Base-by-base conservation (phyloP, 2,329 filamentous ascomycete species). In the Periconia sp. region DNA sequence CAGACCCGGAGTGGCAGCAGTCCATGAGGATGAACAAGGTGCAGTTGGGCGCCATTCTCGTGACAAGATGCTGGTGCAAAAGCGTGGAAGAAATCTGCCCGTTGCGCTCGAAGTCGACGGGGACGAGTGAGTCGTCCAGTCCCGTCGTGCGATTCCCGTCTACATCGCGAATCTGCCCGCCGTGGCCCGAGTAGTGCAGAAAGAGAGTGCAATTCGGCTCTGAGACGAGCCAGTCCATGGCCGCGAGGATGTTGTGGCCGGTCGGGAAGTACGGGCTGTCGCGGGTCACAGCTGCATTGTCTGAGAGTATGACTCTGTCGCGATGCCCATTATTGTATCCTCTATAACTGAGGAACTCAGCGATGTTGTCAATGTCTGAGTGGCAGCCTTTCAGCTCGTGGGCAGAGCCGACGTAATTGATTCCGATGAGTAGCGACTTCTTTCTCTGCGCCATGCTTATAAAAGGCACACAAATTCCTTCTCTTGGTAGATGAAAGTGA, bases 1-100 rank as follows among this genome's bases (percentile, higher is more conserved):
- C 81, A 1, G 79, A 82, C 21, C 81, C 81, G 2, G 78, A 81
- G 61, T 84, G 82, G 55, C 82, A 85, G 63, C 81, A 84, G 59
- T 85, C 82, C 54, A 85, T 78, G 19, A 84, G 65, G 50, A 82
- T 74, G 56, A 80, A 81, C 11, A 83, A 69, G 1, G 76, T 76
- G 49, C 75, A 77, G 10, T 66, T 71, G 0, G 77, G 72, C 16
- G 78, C 73, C 62, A 84, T 69, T 1, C 68, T 65, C 1, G 76
- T 76, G 13, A 83, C 77, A 8, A 83, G 73, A 35, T 73, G 71
- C 32, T 74, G 67, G 55, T 84, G 80, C 12, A 83, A 64, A 44
- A 72, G 69, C 11, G 75, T 75, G 54, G 75, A 79, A 22, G 73
- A 72, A 22, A 84, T 76, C 56, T 83, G 80, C 1, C 81, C 81